phyloP scores from a whole-genome alignment of 208 protist species.

The Crithidia thermophila region DNA sequence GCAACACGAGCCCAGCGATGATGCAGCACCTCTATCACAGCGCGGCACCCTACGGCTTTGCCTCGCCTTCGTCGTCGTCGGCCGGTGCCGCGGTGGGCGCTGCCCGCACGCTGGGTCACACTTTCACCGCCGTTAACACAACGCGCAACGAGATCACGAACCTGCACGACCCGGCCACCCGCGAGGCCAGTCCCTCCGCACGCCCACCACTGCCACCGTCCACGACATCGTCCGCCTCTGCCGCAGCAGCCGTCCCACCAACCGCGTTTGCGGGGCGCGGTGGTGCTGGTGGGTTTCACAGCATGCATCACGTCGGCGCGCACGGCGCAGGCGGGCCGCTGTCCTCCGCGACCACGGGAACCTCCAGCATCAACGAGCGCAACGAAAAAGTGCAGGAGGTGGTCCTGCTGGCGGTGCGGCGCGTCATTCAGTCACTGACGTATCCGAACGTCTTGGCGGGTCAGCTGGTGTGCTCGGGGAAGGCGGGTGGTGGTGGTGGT shows the following conservation, averaged over 20 bases:
- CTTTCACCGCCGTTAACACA: constrained; percentile 30
- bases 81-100: neutral
- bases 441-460: constrained; percentile 72
- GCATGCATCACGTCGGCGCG: neutral
- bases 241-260: neutral
- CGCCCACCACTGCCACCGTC: constrained; percentile 7
- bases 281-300: no score
- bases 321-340: neutral
- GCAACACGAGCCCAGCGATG: no score
- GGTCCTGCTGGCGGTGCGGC: constrained; percentile 59
- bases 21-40: neutral
- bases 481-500: neutral
- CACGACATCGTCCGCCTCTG: neutral
- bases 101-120: constrained; percentile 1
- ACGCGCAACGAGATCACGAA: constrained; percentile 22
- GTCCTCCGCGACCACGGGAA: neutral
- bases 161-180: neutral
- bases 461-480: constrained; percentile 11
- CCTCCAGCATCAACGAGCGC: constrained; percentile 28
- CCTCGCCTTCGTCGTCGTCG: no score
- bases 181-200: neutral
- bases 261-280: no score
- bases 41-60: no score
- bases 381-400: constrained; percentile 84
- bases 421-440: constrained; percentile 56